phyloP scores from a whole-genome alignment of 2,329 filamentous ascomycete species.

The Sarocladium kiliense region DNA sequence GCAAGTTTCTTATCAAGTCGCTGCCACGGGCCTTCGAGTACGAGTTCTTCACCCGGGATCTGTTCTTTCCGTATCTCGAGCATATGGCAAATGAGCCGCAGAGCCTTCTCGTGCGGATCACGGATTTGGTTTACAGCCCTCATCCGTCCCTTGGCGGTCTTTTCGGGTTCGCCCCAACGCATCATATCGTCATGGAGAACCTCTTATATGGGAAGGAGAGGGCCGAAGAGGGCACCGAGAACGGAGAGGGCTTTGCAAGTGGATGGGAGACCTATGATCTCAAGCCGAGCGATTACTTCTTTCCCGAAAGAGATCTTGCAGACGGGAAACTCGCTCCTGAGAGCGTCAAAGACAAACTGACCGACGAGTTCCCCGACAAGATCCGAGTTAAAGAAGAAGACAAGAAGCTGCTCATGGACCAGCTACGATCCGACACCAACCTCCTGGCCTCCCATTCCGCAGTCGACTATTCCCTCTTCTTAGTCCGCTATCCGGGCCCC shows the following conservation, averaged over 20 bases:
- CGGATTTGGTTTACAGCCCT: slow-evolving; percentile 58
- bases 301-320: slow-evolving; percentile 66
- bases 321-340: slow-evolving; percentile 58
- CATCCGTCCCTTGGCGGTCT: slow-evolving; percentile 53
- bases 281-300: slow-evolving; percentile 72
- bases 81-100: slow-evolving; percentile 57
- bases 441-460: slow-evolving; percentile 59
- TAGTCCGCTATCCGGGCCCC: slow-evolving; percentile 44
- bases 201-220: slow-evolving; percentile 56
- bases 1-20: slow-evolving; percentile 66
- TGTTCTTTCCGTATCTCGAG: slow-evolving; percentile 58
- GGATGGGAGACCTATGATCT: slow-evolving; percentile 69
- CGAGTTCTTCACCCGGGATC: slow-evolving; percentile 61
- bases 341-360: slow-evolving; percentile 59
- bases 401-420: slow-evolving; percentile 48
- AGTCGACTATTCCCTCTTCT: slow-evolving; percentile 71
- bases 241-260: slow-evolving; percentile 9
- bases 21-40: slow-evolving; percentile 66
- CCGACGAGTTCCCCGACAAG: slow-evolving; percentile 64
- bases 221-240: slow-evolving; percentile 6
- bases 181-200: slow-evolving; percentile 78
- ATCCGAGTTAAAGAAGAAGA: slow-evolving; percentile 50
- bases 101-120: slow-evolving; percentile 66
- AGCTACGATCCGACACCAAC: slow-evolving; percentile 56
- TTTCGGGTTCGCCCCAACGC: slow-evolving; percentile 57